phyloP scores from a whole-genome alignment of 495 filamentous ascomycete species.

The Baudoinia panamericana region DNA sequence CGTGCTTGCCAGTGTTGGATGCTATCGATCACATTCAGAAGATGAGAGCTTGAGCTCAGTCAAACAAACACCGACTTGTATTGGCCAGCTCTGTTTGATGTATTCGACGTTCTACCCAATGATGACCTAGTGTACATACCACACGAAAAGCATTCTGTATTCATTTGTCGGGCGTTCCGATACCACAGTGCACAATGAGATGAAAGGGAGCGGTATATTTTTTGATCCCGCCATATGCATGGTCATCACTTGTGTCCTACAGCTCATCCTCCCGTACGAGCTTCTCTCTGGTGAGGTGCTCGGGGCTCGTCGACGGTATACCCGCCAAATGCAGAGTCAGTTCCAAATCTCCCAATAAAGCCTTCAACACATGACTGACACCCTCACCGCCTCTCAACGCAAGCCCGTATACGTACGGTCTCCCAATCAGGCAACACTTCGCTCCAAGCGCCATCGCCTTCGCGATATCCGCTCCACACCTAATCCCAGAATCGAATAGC shows the following conservation, averaged over 20 bases:
- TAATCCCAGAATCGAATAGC: constrained; percentile 26
- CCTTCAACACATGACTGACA: constrained; percentile 15
- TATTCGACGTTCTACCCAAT: too few relatives aligned
- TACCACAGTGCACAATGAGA: too few relatives aligned
- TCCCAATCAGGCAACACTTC: constrained; percentile 23
- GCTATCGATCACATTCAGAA: constrained; percentile 23
- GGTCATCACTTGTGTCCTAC: too few relatives aligned
- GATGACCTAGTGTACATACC: too few relatives aligned
- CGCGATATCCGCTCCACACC: constrained; percentile 24
- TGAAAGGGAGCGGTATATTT: too few relatives aligned
- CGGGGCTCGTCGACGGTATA: neutral
- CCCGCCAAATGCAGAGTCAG: constrained; percentile 9
- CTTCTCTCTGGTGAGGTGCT: too few relatives aligned
- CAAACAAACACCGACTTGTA: too few relatives aligned
- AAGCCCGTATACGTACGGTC: constrained; percentile 27
- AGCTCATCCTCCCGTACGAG: too few relatives aligned
- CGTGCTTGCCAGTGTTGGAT: constrained; percentile 12
- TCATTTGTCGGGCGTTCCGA: too few relatives aligned
- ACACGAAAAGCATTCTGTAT: too few relatives aligned
- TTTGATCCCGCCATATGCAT: too few relatives aligned
- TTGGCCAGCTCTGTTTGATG: too few relatives aligned
- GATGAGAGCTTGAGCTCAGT: constrained; percentile 13
- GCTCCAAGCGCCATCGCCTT: constrained; percentile 29
- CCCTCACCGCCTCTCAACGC: constrained; percentile 19
- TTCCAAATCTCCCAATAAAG: constrained; percentile 14